Evolutionary conservation across 495 filamentous ascomycete genomes (phyloP).

Genomic region (Pyrenula massariospora): DNA sequence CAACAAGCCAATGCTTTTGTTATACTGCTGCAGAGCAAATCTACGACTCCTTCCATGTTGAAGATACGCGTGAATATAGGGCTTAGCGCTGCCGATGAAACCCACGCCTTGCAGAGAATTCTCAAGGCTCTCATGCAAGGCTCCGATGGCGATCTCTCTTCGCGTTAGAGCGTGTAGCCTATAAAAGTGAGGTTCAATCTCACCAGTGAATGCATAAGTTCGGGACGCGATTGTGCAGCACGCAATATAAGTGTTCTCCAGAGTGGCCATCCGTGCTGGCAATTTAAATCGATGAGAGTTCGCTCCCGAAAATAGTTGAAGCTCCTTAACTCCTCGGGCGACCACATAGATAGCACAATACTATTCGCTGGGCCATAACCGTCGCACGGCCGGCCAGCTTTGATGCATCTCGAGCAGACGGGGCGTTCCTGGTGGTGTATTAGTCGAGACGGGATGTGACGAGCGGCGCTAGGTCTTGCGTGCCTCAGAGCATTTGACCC

Average conservation of each 20-base stretch:
- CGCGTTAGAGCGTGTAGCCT: neutral
- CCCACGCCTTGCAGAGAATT: neutral
- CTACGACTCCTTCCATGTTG: neutral
- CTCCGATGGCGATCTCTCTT: neutral
- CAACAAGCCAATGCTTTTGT: neutral
- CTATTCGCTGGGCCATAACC: neutral
- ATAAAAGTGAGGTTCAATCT: neutral
- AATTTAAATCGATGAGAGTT: slow-evolving; percentile 36
- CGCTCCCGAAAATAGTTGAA: slow-evolving; percentile 50
- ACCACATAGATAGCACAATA: neutral
- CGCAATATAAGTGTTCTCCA: neutral
- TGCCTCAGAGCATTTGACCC: neutral
- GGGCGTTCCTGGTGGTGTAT: slow-evolving; percentile 47
- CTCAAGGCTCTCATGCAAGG: neutral
- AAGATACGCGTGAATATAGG: neutral
- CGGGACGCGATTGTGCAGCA: neutral
- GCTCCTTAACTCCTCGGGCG: slow-evolving; percentile 32
- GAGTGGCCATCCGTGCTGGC: neutral
- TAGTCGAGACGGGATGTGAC: too few relatives aligned
- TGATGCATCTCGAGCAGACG: slow-evolving; percentile 39
- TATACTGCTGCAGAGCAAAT: neutral
- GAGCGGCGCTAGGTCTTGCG: too few relatives aligned
- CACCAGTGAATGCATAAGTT: neutral
- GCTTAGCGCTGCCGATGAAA: neutral
- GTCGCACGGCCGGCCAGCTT: slow-evolving; percentile 29